Evolutionary conservation across 257 asterid genomes (phyloP).

Genomic region (Parsonsia alboflavescens): DNA sequence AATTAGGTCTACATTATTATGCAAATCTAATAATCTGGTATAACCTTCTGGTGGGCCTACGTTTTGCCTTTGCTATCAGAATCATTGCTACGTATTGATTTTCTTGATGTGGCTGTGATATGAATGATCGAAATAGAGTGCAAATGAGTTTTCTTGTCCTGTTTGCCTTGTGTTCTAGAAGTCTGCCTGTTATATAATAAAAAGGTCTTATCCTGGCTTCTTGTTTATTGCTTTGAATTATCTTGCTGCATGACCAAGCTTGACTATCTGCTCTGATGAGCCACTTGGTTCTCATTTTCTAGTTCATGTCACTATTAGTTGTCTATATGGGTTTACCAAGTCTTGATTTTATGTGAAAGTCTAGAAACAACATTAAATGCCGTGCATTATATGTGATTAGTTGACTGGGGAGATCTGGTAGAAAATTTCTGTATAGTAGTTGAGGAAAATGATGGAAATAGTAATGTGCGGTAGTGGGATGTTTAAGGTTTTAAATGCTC

Average conservation of each 20-base stretch:
- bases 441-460: not conserved
- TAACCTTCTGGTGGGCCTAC: not conserved
- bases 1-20: not conserved
- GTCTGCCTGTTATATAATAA: not conserved
- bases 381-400: not conserved
- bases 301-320: not conserved
- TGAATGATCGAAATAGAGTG: not conserved
- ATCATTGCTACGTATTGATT: not conserved
- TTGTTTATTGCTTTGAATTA: not conserved
- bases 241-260: not conserved
- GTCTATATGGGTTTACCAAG: not conserved
- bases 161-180: not conserved
- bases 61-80: not conserved
- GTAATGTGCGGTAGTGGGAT: not conserved
- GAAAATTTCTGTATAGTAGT: not conserved
- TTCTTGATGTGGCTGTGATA: not conserved
- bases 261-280: not conserved
- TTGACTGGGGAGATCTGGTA: not conserved
- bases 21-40: not conserved
- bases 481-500: not conserved
- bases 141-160: not conserved
- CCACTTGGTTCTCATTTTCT: not conserved
- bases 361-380: not conserved
- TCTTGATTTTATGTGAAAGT: not conserved
- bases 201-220: not conserved